Base-by-base conservation (phyloP, 2,329 filamentous ascomycete species). In the Paraphoma chrysanthemicola region DNA sequence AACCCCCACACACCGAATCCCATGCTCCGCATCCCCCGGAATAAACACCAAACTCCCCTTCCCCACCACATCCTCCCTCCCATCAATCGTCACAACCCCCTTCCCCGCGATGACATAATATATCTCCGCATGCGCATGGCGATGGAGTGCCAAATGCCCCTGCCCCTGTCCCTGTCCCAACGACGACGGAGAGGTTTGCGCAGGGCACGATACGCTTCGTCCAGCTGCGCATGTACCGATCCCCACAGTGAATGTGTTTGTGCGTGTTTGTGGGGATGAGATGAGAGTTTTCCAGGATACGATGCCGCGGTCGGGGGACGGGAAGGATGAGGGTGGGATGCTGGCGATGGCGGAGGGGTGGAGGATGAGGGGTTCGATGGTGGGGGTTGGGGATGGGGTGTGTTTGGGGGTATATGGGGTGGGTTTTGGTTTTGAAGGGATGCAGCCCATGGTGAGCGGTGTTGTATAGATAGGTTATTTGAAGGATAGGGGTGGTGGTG, bases 21-120 rank as follows among this genome's bases (percentile, higher is more conserved):
- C 77, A 68, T 82, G 80, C 63, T 80, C 76, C 2, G 78, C 76
- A 70, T 81, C 66, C 0, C 77, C 76, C 0, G 79, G 79, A 33
- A 81, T 78, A 56, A 74, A 81, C 1, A 81, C 68, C 7, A 74
- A 71, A 46, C 63, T 70, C 4, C 78, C 79, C 28, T 66, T 67
- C 11, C 50, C 44, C 0, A 81, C 75, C 1, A 47, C 50, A 48
- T 75, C 60, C 18, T 73, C 67, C 6, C 60, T 48, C 3, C 75
- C 78, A 44, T 81, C 75, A 14, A 82, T 74, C 0, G 61, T 70
- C 2, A 81, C 69, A 7, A 76, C 60, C 0, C 77, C 79, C 0
- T 55, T 63, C 0, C 79, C 79, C 0, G 71, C 57, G 0, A 76
- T 66, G 16, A 82, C 65, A 51, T 81, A 68, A 49, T 81, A 82